Percentiles rank a stretch among this genome's conserved stretches.
Conservation (phyloP, 1,284 basidiomycete species). For the Athelia psychrophila region DNA sequence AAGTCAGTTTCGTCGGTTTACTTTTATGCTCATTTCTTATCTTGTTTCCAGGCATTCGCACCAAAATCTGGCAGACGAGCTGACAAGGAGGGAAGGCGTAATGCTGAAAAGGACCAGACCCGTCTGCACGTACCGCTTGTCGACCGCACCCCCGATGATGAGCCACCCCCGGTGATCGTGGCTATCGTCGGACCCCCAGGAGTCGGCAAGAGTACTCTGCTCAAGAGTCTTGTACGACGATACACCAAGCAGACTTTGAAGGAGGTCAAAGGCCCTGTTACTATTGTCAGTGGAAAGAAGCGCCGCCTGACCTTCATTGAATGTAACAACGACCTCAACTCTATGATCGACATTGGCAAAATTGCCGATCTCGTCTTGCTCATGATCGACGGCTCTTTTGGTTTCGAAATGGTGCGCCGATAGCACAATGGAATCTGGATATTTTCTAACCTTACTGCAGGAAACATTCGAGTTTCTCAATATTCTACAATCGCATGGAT, state of each 20-base stretch:
- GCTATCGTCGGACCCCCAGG: slow-evolving; percentile 98
- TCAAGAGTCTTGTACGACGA: slow-evolving; percentile 89
- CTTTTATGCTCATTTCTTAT: slow-evolving; percentile 2
- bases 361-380: slow-evolving; percentile 94
- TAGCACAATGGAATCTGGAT: neutral
- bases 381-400: slow-evolving; percentile 98
- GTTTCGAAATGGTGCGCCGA: slow-evolving; percentile 93
- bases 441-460: slow-evolving; percentile 35
- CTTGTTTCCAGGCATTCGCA: slow-evolving; percentile 77
- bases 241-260: slow-evolving; percentile 95
- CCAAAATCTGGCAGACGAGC: slow-evolving; percentile 87
- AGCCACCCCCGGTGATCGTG: slow-evolving; percentile 92
- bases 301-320: slow-evolving; percentile 94
- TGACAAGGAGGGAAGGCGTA: slow-evolving; percentile 86
- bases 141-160: slow-evolving; percentile 89
- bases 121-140: slow-evolving; percentile 95
- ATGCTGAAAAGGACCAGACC: slow-evolving; percentile 92
- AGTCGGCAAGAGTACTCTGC: slow-evolving; percentile 94
- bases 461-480: slow-evolving; percentile 99
- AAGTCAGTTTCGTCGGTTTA: slow-evolving; percentile 47
- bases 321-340: slow-evolving; percentile 96
- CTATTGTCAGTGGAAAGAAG: slow-evolving; percentile 93
- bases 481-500: slow-evolving; percentile 94
- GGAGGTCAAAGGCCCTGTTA: slow-evolving; percentile 92
- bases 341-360: slow-evolving; percentile 98